Percentiles rank a stretch among this genome's conserved stretches.
Evolutionary conservation across 1,139 yeast species (phyloP).

Genomic region (Spathaspora sp.): DNA sequence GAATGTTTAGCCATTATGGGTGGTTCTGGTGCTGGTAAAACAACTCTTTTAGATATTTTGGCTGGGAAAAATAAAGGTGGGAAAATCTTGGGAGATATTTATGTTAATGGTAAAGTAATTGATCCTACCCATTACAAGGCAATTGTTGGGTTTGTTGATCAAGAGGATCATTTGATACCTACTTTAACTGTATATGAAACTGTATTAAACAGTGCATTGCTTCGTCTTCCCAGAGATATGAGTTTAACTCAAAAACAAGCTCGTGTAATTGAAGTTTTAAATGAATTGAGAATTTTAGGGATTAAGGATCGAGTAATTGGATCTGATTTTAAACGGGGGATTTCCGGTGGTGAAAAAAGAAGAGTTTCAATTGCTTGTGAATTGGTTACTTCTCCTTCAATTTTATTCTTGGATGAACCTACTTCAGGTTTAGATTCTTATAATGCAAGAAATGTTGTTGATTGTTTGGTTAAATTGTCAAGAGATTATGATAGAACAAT

Average conservation of each 20-base stretch:
- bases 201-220: constrained; percentile 84
- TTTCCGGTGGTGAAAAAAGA: constrained; percentile 91
- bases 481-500: constrained; percentile 82
- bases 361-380: constrained; percentile 91
- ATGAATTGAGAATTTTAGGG: constrained; percentile 77
- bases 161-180: constrained; percentile 87
- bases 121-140: constrained; percentile 50
- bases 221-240: constrained; percentile 83
- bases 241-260: constrained; percentile 67
- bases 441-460: constrained; percentile 90
- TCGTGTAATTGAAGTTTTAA: constrained; percentile 80
- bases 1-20: constrained; percentile 96
- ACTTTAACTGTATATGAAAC: constrained; percentile 96
- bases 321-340: constrained; percentile 85
- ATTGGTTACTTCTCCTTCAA: constrained; percentile 80
- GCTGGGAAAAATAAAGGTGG: constrained; percentile 90
- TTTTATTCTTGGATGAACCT: constrained; percentile 82
- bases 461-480: constrained; percentile 77
- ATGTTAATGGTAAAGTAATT: constrained; percentile 66
- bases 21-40: constrained; percentile 97
- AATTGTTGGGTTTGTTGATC: constrained; percentile 94
- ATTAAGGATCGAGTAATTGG: constrained; percentile 89
- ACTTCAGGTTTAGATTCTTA: constrained; percentile 94
- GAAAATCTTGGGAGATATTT: constrained; percentile 57
- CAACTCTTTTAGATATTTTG: constrained; percentile 84